A percentile compares a stretch with the other conserved stretches of the same genome.
phyloP scores from a whole-genome alignment of 148 eudicot species.

The Bassia scoparia region DNA sequence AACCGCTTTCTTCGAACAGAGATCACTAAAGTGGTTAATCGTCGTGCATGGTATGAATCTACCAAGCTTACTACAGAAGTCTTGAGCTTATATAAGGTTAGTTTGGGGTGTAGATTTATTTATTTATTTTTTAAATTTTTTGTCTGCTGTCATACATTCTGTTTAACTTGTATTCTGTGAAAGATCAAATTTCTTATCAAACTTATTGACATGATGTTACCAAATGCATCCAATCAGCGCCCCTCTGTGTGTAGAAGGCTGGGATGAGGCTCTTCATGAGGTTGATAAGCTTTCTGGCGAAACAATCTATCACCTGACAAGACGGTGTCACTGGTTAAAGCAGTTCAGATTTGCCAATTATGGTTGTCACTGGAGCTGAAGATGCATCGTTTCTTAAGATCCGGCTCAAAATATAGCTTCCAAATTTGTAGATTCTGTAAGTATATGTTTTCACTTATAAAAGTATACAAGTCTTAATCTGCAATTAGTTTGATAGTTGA shows the following conservation, averaged over 20 bases:
- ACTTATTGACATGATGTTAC: neutral
- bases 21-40: constrained; percentile 88
- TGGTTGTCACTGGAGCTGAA: constrained; percentile 87
- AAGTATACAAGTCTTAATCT: no score
- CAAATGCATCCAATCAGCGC: constrained; percentile 42
- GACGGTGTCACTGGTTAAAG: constrained; percentile 56
- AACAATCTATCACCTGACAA: constrained; percentile 64
- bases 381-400: constrained; percentile 72
- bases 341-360: constrained; percentile 67
- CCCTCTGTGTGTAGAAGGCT: constrained; percentile 87
- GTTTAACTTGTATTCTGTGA: neutral
- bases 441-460: constrained; percentile 22
- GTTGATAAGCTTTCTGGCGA: constrained; percentile 82
- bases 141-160: neutral
- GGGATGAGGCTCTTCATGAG: constrained; percentile 96
- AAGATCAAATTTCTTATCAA: neutral
- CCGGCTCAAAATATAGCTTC: constrained; percentile 90
- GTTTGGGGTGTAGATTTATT: neutral
- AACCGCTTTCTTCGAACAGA: constrained; percentile 86
- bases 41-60: constrained; percentile 97
- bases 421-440: constrained; percentile 84
- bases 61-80: constrained; percentile 88
- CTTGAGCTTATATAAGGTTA: constrained; percentile 83
- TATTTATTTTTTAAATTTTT: neutral
- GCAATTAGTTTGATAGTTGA: no score